These are phyloP conservation scores for Thermomyces lanuginosus DNA, from an alignment of 2,329 filamentous ascomycete species.

Conservation along the genomic window DNA sequence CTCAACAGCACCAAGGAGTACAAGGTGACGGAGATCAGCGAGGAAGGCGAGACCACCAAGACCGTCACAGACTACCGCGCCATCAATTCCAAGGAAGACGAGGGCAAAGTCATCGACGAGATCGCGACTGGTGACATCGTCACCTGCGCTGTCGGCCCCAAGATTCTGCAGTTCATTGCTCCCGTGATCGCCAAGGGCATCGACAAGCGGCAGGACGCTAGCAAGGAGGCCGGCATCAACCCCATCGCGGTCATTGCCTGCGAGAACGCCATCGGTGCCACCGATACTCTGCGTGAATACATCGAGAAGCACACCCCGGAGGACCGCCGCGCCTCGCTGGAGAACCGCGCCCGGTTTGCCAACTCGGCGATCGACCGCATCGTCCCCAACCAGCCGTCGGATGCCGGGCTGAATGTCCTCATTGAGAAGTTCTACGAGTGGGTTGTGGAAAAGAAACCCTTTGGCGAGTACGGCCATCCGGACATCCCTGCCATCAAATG, in stretches of 20 bases:
- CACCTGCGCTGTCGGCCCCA: constrained; percentile 92
- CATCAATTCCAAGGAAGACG: constrained; percentile 82
- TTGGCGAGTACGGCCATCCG: constrained; percentile 53
- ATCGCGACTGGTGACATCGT: constrained; percentile 79
- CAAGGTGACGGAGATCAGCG: constrained; percentile 82
- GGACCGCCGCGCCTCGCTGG: constrained; percentile 50
- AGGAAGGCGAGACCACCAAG: constrained; percentile 63
- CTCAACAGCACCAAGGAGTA: constrained; percentile 65
- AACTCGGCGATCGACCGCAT: constrained; percentile 98
- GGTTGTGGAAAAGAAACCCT: constrained; percentile 82
- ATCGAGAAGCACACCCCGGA: constrained; percentile 63
- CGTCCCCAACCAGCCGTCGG: constrained; percentile 71
- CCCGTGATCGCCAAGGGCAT: constrained; percentile 91
- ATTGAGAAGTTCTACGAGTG: constrained; percentile 99
- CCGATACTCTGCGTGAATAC: constrained; percentile 66
- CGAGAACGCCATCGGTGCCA: constrained; percentile 93
- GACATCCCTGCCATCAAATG: constrained; percentile 79
- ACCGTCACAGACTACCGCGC: constrained; percentile 90
- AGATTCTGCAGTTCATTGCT: constrained; percentile 90
- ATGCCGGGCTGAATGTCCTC: constrained; percentile 73
- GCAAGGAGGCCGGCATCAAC: no score
- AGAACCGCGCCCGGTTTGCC: constrained; percentile 69
- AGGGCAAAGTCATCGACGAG: constrained; percentile 65
- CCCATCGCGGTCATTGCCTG: constrained; percentile 89
- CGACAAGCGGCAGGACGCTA: constrained; percentile 48